Evolutionary conservation across 2,329 filamentous ascomycete genomes (phyloP), one percentile per base, ranked within the genome.

Genomic region (Trichoderma atrobrunneum): DNA sequence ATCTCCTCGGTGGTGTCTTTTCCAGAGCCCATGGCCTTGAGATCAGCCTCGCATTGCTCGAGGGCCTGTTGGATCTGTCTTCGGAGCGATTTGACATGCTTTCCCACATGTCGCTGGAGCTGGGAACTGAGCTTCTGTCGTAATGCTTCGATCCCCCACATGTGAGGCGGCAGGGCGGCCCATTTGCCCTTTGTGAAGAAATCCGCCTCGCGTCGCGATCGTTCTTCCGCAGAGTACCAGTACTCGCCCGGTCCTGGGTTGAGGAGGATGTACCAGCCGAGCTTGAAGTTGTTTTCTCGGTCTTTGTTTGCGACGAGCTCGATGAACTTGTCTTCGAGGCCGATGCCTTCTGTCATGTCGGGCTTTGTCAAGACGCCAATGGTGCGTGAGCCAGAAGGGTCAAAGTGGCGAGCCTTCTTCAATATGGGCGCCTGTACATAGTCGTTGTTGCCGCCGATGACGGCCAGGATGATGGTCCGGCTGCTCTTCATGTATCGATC

Each of bases 401-500:
- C 85, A 73, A 87, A 87, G 0, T 85, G 80, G 12, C 84, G 83
- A 11, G 84, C 85, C 75, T 87, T 87, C 39, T 84, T 83, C 59
- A 87, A 80, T 34, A 87, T 86, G 0, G 85, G 85, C 0, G 85
- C 85, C 69, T 87, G 85, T 2, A 87, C 85, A 64, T 87, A 87
- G 74, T 88, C 86, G 57, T 85, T 85, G 78, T 88, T 88, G 26
- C 86, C 87, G 5, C 85, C 86, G 21, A 88, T 83, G 28, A 88
- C 86, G 36, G 86, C 87, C 3, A 88, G 80, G 59, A 88, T 88
- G 60, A 88, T 86, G 59, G 86, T 88, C 36, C 87, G 83, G 0
- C 85, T 80, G 73, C 85, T 86, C 80, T 86, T 87, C 86, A 88
- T 88, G 78, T 88, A 88, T 32, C 82, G 82, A 8, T 87, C 85